Conservation (phyloP, 805 yeast species). For the Candida michaelii region DNA sequence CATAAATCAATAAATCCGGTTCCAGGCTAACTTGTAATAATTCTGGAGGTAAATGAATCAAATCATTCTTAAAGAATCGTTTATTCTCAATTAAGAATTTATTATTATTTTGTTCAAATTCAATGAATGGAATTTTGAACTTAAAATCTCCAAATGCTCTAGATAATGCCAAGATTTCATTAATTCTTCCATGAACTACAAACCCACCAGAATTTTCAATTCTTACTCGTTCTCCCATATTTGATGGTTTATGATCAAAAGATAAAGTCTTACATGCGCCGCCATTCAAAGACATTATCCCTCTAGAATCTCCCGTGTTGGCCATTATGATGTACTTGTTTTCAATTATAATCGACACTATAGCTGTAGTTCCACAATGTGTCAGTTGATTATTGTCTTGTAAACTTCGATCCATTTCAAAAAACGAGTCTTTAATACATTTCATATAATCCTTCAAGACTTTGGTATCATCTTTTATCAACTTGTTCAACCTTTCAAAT, state of each 20-base stretch:
- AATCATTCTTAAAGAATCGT: slow-evolving; percentile 23
- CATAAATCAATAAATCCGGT: slow-evolving; percentile 42
- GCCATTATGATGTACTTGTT: slow-evolving; percentile 51
- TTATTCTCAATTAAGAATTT: slow-evolving; percentile 26
- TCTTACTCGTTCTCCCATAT: slow-evolving; percentile 44
- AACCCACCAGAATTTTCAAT: slow-evolving; percentile 43
- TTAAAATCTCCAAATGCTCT: slow-evolving; percentile 47
- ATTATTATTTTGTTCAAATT: slow-evolving; percentile 26
- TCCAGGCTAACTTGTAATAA: slow-evolving; percentile 43
- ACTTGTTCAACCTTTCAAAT: slow-evolving; percentile 25
- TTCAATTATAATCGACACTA: slow-evolving; percentile 31
- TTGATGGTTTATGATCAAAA: slow-evolving; percentile 45
- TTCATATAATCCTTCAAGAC: slow-evolving; percentile 19
- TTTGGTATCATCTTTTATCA: slow-evolving; percentile 8
- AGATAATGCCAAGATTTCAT: slow-evolving; percentile 43
- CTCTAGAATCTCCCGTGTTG: slow-evolving; percentile 76
- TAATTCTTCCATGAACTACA: slow-evolving; percentile 37
- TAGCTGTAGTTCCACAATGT: slow-evolving; percentile 46
- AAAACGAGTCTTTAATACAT: slow-evolving; percentile 33
- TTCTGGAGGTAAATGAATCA: slow-evolving; percentile 43
- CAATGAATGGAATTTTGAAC: slow-evolving; percentile 41
- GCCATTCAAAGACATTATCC: slow-evolving; percentile 56
- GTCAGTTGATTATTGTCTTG: slow-evolving; percentile 22
- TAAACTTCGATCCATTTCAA: slow-evolving; percentile 35
- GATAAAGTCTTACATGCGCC: slow-evolving; percentile 55